Evolutionary conservation across 345 rosid species (phyloP), one percentile per base, ranked within the genome.

Genomic region (Psidium guajava): DNA sequence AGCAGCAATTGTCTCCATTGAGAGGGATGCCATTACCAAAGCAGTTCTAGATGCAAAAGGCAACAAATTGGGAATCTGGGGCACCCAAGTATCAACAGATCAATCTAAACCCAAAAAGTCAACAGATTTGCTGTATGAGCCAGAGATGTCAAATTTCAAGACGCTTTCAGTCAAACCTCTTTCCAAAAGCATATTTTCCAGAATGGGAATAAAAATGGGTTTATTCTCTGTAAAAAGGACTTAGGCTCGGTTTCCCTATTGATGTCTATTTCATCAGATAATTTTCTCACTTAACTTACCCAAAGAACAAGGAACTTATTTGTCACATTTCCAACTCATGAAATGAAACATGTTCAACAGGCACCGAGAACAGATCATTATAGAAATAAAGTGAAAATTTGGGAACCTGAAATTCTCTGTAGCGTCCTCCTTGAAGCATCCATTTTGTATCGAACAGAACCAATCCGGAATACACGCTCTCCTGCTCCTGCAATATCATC

Each of bases 401-500:
- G 49, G 73, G 50, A 74, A 86, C 88, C 88, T 86, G 88, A 83
- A 74, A 83, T 91, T 90, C 98, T 95, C 87, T 94, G 98, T 87
- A 97, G 98, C 36, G 99, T 94, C 87, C 93, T 92, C 91, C 95
- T 92, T 64, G 98, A 95, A 89, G 98, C 83, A 90, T 95, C 99
- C 98, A 96, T 96, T 91, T 90, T 95, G 92, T 97, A 95, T 87
- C 93, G 93, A 74, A 92, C 89, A 54, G 93, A 91, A 88, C 98
- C 98, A 91, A 97, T 82, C 83, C 98, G 94, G 91, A 95, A 97
- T 88, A 96, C 89, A 20, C 96, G 93, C 85, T 91, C 94, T 58
- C 98, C 98, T 93, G 90, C 84, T 64, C 98, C 98, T 96, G 91
- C 84, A 83, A 81, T 58, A 56, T n/a, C 36, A 57, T 50, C 85